These are phyloP conservation scores for Colletotrichum gloeosporioides DNA, from an alignment of 2,329 filamentous ascomycete species.

Conservation along the genomic window DNA sequence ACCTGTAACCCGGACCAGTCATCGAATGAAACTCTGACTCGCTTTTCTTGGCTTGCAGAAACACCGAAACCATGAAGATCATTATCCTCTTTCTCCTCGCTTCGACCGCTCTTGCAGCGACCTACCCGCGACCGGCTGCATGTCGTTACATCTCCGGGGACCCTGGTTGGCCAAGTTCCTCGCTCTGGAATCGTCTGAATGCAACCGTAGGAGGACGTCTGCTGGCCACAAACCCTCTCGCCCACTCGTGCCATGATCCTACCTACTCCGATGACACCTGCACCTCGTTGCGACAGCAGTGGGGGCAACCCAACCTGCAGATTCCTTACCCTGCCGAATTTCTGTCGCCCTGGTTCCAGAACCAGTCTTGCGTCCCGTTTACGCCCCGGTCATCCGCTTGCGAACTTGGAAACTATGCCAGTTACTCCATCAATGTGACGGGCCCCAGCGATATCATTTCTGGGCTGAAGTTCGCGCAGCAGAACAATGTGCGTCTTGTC, in stretches of 20 bases:
- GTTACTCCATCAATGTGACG: no score
- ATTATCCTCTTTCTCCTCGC: background rate
- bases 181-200: background rate
- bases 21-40: background rate
- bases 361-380: no score
- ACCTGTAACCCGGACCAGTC: background rate
- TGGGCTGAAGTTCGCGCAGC: no score
- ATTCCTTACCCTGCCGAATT: background rate
- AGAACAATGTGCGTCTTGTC: no score
- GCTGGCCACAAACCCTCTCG: background rate
- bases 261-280: background rate
- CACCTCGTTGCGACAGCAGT: conserved; percentile 43
- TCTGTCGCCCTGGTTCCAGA: background rate
- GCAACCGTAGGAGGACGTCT: background rate
- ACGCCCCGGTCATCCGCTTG: no score
- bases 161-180: background rate
- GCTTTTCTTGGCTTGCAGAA: background rate
- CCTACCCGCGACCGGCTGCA: background rate
- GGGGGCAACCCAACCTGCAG: conserved; percentile 46
- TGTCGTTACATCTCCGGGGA: background rate
- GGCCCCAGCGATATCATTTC: no score
- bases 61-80: background rate
- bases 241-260: background rate
- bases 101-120: background rate
- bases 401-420: no score